Conservation (phyloP, 257 asterid genomes). For the Ilex aquifolium region DNA sequence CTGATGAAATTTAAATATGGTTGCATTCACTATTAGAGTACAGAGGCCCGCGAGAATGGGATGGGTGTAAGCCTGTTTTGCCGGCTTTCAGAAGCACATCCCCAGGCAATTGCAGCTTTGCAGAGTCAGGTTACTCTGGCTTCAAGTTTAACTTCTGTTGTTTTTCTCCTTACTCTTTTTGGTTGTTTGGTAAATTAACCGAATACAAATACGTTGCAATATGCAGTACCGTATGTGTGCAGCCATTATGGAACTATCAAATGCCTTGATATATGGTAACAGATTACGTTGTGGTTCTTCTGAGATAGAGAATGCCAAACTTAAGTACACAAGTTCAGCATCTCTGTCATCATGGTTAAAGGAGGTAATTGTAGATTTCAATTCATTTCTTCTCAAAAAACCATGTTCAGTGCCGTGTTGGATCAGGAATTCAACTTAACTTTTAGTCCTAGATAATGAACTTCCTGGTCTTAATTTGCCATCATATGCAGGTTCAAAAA, state of each 20-base stretch:
- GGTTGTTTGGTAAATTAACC: slow-evolving; percentile 2
- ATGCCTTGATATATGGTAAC: slow-evolving; percentile 86
- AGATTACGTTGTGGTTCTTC: slow-evolving; percentile 83
- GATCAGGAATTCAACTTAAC: no score
- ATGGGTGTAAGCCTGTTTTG: slow-evolving; percentile 84
- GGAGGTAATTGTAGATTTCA: slow-evolving; percentile 43
- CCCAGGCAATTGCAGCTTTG: slow-evolving; percentile 93
- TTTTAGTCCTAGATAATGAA: no score
- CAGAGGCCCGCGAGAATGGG: slow-evolving; percentile 96
- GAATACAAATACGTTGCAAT: slow-evolving; percentile 22
- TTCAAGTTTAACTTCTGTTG: slow-evolving; percentile 6
- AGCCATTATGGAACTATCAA: slow-evolving; percentile 85
- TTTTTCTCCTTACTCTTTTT: slow-evolving; percentile 4
- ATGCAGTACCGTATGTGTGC: slow-evolving; percentile 97
- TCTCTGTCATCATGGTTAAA: slow-evolving; percentile 68
- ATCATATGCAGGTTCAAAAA: no score
- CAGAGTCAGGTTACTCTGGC: slow-evolving; percentile 64
- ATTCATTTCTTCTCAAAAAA: slow-evolving; percentile 8
- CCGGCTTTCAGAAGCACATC: slow-evolving; percentile 96
- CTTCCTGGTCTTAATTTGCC: no score
- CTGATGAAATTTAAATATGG: slow-evolving; percentile 18
- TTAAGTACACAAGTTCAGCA: slow-evolving; percentile 43
- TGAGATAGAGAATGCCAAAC: slow-evolving; percentile 72
- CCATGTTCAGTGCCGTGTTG: neutral
- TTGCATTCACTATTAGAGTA: slow-evolving; percentile 46